phyloP scores from a whole-genome alignment of 805 yeast species.

The Cyberlindnera euphorbiae region DNA sequence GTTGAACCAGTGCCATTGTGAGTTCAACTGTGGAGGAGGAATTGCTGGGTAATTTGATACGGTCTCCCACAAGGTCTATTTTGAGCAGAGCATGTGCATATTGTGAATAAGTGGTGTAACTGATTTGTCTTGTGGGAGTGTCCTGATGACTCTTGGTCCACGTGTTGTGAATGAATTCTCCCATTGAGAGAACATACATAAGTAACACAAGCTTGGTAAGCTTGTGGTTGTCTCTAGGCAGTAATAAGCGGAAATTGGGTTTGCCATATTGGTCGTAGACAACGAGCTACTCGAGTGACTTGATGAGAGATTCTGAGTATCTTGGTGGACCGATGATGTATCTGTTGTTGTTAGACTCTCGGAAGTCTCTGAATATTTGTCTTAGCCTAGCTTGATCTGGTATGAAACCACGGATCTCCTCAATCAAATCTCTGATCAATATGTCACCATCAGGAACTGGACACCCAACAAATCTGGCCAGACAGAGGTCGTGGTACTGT shows the following conservation, averaged over 20 bases:
- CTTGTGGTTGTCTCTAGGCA: slow-evolving; percentile 1
- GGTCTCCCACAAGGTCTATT: neutral
- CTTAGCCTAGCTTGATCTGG: neutral
- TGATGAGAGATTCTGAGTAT: slow-evolving; percentile 1
- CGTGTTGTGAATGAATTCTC: no score
- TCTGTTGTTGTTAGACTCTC: slow-evolving; percentile 1
- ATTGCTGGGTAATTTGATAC: neutral
- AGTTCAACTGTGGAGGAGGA: neutral
- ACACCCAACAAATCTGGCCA: neutral
- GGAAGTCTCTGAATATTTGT: neutral
- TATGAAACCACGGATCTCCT: neutral
- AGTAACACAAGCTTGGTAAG: neutral
- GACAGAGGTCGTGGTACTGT: neutral
- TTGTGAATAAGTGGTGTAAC: neutral
- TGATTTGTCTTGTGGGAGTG: no score
- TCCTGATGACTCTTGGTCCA: no score
- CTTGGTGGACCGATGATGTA: slow-evolving; percentile 3
- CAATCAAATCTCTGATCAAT: neutral
- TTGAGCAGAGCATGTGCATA: slow-evolving; percentile 2
- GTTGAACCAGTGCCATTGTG: slow-evolving; percentile 2
- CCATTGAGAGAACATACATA: no score
- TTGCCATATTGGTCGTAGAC: neutral
- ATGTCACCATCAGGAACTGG: neutral
- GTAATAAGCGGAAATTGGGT: neutral
- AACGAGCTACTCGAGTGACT: neutral